phyloP scores from a whole-genome alignment of 208 protist species.

The Leishmania lainsoni region DNA sequence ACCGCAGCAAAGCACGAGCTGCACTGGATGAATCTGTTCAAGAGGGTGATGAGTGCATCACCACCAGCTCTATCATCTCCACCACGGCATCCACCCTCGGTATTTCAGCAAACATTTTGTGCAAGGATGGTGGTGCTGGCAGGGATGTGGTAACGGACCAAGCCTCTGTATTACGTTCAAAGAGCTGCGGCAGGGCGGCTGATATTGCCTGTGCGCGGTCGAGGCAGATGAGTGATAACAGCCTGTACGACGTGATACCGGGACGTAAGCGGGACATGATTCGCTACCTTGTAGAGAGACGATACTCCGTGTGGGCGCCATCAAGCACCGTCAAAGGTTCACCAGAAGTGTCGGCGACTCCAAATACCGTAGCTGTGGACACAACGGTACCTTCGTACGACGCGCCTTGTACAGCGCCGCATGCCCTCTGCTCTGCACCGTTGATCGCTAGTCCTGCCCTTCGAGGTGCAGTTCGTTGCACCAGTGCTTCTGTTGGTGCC shows the following conservation, averaged over 20 bases:
- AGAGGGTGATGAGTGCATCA: neutral
- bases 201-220: neutral
- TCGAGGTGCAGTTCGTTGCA: neutral
- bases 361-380: too few relatives aligned
- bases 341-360: neutral
- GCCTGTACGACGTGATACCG: slow-evolving; percentile 28
- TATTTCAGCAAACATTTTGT: neutral
- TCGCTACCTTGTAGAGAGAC: slow-evolving; percentile 37
- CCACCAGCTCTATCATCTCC: neutral
- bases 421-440: neutral
- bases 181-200: neutral
- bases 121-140: neutral
- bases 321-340: neutral
- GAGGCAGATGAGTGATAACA: neutral
- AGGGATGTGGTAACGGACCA: neutral
- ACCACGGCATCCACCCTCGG: neutral
- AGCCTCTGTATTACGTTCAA: neutral
- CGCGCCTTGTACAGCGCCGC: neutral
- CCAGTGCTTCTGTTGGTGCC: neutral
- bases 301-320: slow-evolving; percentile 24
- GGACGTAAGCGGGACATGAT: slow-evolving; percentile 64
- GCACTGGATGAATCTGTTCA: neutral
- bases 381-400: neutral
- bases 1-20: slow-evolving; percentile 14
- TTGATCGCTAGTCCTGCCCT: neutral